These are phyloP conservation scores for Athelia sp. DNA, from an alignment of 1,284 basidiomycete genomes.

Conservation along the genomic window DNA sequence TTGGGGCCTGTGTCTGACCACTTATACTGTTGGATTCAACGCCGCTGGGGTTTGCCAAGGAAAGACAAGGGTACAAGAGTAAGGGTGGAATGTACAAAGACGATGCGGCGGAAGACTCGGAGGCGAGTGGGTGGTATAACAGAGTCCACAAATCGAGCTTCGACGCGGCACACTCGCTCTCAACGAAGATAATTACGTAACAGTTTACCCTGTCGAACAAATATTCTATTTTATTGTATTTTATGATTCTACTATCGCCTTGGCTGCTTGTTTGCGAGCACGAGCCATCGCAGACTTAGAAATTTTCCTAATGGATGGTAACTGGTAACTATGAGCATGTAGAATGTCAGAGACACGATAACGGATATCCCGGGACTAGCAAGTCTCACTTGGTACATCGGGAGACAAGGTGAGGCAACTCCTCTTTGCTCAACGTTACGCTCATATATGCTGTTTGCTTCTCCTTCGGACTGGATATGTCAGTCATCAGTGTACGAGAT, in stretches of 20 bases:
- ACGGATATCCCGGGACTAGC: neutral
- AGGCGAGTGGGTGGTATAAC: too few species aligned
- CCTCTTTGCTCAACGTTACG: conserved; percentile 56
- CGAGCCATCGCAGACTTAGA: conserved; percentile 57
- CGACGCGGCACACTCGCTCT: neutral
- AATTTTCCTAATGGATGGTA: conserved; percentile 44
- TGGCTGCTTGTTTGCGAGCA: conserved; percentile 41
- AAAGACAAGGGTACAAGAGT: too few species aligned
- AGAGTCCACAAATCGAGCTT: too few species aligned
- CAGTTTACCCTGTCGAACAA: neutral
- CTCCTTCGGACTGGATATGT: conserved; percentile 49
- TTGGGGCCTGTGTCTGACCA: too few species aligned
- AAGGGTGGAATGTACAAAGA: too few species aligned
- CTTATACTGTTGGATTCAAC: too few species aligned
- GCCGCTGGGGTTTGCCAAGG: too few species aligned
- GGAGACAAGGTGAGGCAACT: conserved; percentile 37
- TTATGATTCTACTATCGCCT: conserved; percentile 13
- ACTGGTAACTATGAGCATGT: conserved; percentile 44
- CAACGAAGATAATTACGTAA: neutral
- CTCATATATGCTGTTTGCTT: conserved; percentile 70
- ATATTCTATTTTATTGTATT: neutral
- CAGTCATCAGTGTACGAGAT: neutral
- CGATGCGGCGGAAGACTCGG: too few species aligned
- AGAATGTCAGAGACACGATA: too few species aligned
- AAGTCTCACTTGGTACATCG: conserved; percentile 49